These are phyloP conservation scores for Marasmius tenuissimus DNA, from an alignment of 1,284 basidiomycete species.

Conservation along the genomic window DNA sequence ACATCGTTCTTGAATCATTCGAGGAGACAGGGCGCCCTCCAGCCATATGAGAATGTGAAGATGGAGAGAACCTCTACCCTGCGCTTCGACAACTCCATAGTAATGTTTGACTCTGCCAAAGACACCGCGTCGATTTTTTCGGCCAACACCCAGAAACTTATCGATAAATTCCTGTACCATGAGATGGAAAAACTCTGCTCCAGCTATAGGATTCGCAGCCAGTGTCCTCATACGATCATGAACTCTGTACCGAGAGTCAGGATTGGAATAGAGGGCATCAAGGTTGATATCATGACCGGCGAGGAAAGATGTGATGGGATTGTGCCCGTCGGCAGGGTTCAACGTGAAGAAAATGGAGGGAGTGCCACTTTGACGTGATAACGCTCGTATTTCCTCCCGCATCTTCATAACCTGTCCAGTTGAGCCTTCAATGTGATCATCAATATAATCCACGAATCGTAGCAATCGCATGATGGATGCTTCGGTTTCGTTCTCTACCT, in stretches of 20 bases:
- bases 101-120: conserved; percentile 5
- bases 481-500: too few relatives aligned
- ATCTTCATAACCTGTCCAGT: conserved; percentile 1
- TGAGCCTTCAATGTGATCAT: conserved; percentile 6
- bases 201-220: conserved; percentile 5
- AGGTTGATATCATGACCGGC: conserved; percentile 3
- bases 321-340: conserved; percentile 4
- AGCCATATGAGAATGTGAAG: conserved; percentile 11
- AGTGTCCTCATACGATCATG: conserved; percentile 3
- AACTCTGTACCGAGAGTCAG: not conserved
- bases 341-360: conserved; percentile 8
- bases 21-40: not conserved
- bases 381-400: conserved; percentile 5
- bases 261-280: not conserved
- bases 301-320: conserved; percentile 1
- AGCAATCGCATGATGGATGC: conserved; percentile 6
- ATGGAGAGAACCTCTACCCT: conserved; percentile 9
- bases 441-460: not conserved
- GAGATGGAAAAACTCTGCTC: conserved; percentile 8
- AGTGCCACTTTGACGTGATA: not conserved
- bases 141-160: not conserved
- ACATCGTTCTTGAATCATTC: not conserved
- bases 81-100: conserved; percentile 12
- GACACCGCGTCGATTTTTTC: not conserved
- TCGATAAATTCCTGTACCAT: conserved; percentile 4